Percentiles rank a stretch among this genome's conserved stretches.
These are phyloP conservation scores for Avicennia marina DNA, from an alignment of 257 asterid species.

Conservation along the genomic window DNA sequence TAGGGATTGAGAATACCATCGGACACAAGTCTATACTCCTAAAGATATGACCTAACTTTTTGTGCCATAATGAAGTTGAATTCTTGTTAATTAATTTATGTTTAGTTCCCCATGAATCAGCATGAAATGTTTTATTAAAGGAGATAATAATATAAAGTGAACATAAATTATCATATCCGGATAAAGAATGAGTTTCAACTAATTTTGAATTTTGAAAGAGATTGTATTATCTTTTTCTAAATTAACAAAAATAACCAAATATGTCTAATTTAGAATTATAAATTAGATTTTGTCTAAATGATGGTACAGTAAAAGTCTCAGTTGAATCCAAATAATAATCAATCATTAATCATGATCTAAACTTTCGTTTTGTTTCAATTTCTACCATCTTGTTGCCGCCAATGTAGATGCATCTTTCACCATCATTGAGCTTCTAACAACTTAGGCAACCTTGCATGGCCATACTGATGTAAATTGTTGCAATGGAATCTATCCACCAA, in stretches of 20 bases:
- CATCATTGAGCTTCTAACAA: not conserved
- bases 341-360: not conserved
- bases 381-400: not conserved
- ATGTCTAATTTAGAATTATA: not conserved
- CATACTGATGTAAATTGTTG: conserved; percentile 11
- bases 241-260: conserved; percentile 1
- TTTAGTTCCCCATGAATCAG: no score
- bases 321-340: not conserved
- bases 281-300: not conserved
- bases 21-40: not conserved
- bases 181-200: not conserved
- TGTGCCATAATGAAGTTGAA: not conserved
- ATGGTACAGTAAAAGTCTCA: conserved; percentile 6
- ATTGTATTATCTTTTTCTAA: not conserved
- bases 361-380: not conserved
- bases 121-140: no score
- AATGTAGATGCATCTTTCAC: conserved; percentile 8
- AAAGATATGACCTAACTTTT: not conserved
- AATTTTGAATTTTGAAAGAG: not conserved
- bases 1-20: not conserved
- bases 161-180: not conserved
- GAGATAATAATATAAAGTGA: not conserved
- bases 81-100: no score
- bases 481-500: conserved; percentile 9
- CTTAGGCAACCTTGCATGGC: conserved; percentile 6